Percentiles rank a stretch among this genome's conserved stretches.
Conservation (phyloP, 208 protist species). For the Leishmania major region DNA sequence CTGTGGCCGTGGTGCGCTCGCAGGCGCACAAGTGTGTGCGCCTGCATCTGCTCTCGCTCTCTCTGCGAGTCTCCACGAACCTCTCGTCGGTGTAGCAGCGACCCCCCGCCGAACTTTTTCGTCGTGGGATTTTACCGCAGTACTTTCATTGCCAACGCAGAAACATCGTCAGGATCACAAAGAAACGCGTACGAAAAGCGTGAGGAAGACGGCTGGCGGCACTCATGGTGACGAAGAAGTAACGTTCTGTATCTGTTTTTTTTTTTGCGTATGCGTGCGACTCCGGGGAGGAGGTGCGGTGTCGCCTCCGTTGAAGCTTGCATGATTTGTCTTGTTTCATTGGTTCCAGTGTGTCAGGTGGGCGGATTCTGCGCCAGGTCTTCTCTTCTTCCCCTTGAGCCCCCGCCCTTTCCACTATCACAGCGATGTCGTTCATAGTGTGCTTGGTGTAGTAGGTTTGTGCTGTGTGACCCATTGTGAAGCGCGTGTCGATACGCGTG, state of each 20-base stretch:
- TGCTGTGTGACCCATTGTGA: not conserved
- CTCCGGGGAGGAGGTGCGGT: not conserved
- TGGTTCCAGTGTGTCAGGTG: not conserved
- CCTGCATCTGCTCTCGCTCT: not conserved
- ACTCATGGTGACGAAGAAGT: not conserved
- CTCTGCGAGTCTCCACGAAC: not conserved
- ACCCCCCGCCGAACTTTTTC: not conserved
- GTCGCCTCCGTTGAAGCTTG: not conserved
- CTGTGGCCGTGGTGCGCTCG: not conserved
- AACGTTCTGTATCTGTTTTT: not conserved
- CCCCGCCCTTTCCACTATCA: not conserved
- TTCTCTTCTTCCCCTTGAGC: not conserved
- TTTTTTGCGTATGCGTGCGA: not conserved
- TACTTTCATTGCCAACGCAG: not conserved
- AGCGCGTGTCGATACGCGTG: not conserved
- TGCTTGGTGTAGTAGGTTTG: not conserved
- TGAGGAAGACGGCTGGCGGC: not conserved
- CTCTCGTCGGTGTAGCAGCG: not conserved
- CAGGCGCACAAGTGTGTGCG: not conserved
- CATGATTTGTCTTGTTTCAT: not conserved
- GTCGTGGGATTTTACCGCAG: not conserved
- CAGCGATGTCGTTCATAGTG: not conserved
- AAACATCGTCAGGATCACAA: not conserved
- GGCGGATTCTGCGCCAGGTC: not conserved
- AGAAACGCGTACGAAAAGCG: not conserved